Evolutionary conservation across 2,329 filamentous ascomycete genomes (phyloP), one percentile per base, ranked within the genome.

Genomic region (Ceratocystis papillata): DNA sequence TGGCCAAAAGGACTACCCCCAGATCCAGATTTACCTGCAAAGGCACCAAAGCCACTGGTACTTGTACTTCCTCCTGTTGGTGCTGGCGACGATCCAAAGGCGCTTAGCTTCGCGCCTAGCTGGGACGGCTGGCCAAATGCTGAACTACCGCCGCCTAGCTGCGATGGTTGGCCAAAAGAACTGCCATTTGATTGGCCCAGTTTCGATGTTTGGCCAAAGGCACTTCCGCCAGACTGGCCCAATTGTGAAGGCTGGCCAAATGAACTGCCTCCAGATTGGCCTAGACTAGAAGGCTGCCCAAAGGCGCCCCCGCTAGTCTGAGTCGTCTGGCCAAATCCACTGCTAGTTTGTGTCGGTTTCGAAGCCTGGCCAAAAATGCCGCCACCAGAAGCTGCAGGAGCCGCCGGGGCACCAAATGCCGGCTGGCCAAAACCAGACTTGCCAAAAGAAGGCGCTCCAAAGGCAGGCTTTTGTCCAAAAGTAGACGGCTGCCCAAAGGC

Each of bases 391-490:
- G 59, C 45, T 15, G 67, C 37, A 5, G 63, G 55, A n/a, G 64
- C 50, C 22, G 60, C 48, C 1, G 60, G 57, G 20, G 65, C 37
- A 3, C 64, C 64, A 57, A 68, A 68, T 5, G 64, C 55, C 12
- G 66, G 66, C 25, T 65, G 65, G 48, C 66, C 63, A 28, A 68
- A 67, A 5, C 62, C 62, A 2, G 62, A 22, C 63, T 68, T 65
- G 22, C 65, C 67, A 53, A 66, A 66, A 5, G 62, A 64, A 2
- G 68, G 65, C 1, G 63, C 62, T 7, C 68, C 76, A 64, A 78
- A 78, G 2, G 76, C 75, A 64, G 74, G 69, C 46, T 75, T 75
- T 64, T 74, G 72, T 2, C 76, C 76, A 44, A 77, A 70, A 41
- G 30, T 59, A 50, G 55, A 62, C 10, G 67, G 45, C 62, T 70